Conservation (phyloP, 2,329 filamentous ascomycete species). For the Tolypocladium nubicola region DNA sequence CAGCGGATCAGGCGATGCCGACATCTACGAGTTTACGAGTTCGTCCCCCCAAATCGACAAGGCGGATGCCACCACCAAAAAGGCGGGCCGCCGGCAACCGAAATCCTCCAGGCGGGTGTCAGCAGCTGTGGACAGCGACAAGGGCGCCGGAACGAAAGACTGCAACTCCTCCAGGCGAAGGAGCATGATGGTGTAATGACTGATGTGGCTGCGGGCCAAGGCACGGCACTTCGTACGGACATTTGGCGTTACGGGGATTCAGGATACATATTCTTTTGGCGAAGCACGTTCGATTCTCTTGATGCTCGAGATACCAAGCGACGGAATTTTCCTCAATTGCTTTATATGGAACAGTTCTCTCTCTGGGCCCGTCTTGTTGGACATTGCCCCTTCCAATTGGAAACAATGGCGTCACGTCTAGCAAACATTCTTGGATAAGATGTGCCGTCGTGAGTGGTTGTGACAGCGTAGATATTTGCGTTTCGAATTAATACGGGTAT, state of each 20-base stretch:
- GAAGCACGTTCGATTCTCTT: slow-evolving; percentile 15
- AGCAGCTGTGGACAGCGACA: slow-evolving; percentile 26
- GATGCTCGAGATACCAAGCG: slow-evolving; percentile 26
- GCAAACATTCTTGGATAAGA: background rate
- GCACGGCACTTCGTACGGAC: slow-evolving; percentile 11
- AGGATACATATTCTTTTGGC: slow-evolving; percentile 13
- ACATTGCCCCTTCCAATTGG: slow-evolving; percentile 9
- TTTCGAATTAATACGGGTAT: slow-evolving; percentile 13
- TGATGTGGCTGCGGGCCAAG: slow-evolving; percentile 21
- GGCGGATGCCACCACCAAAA: slow-evolving; percentile 15
- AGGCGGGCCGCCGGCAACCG: slow-evolving; percentile 18
- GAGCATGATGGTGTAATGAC: slow-evolving; percentile 49
- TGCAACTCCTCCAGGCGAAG: slow-evolving; percentile 33
- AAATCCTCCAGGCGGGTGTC: slow-evolving; percentile 28
- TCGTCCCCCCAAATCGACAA: slow-evolving; percentile 31
- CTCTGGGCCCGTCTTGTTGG: slow-evolving; percentile 5
- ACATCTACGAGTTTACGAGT: slow-evolving; percentile 45
- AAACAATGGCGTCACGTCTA: slow-evolving; percentile 1
- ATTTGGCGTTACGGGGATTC: slow-evolving; percentile 9
- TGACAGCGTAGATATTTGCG: background rate
- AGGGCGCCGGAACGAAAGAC: slow-evolving; percentile 14
- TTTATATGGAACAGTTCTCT: slow-evolving; percentile 20
- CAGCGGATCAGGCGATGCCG: slow-evolving; percentile 20
- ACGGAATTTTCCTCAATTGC: slow-evolving; percentile 12
- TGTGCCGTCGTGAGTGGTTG: background rate